Evolutionary conservation across 2,329 filamentous ascomycete genomes (phyloP), one percentile per base, ranked within the genome.

Genomic region (Alternaria brassicae): DNA sequence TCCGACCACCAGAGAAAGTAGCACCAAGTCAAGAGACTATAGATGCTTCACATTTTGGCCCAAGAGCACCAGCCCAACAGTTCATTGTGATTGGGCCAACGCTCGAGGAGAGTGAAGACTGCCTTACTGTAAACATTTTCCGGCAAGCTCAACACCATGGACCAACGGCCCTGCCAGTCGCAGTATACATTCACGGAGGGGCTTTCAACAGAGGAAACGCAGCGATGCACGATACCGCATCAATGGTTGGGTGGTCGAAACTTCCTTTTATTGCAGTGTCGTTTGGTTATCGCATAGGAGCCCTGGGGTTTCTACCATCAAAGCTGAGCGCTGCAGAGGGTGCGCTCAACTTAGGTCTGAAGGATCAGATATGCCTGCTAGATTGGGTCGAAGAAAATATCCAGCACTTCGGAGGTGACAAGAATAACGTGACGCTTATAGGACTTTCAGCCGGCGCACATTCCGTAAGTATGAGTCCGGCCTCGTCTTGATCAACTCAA

Each of bases 161-260:
- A 36, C 51, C 55, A 8, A 32, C 48, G 17, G 36, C 41, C 17
- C 48, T 66, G 36, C 67, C 69, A 6, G 66, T 67, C 17, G 61
- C 67, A 23, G 61, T 89, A 2, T 89, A 88, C 69, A 76, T 90
- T 30, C 87, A 89, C 69, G 88, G 88, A 42, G 88, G 88, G 3
- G 83, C 81, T 6, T 90, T 89, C 78, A 88, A 78, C 48, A 57
- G 67, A 9, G 69, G 69, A 8, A 70, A 58, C 44, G 63, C 66
- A 15, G 56, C 64, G 23, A 81, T 82, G 77, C 82, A 89, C 56
- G 83, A 90, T 69, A 85, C 89, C 62, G 83, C 82, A 0, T 85
- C 84, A 34, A 86, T 91, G 76, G 84, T 89, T 13, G 81, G 84
- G 5, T 89, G 84, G 64, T 74, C 72, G 2, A 68, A 69, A 21